Conservation (phyloP, 257 asterid genomes). For the Solanum neorickii region DNA sequence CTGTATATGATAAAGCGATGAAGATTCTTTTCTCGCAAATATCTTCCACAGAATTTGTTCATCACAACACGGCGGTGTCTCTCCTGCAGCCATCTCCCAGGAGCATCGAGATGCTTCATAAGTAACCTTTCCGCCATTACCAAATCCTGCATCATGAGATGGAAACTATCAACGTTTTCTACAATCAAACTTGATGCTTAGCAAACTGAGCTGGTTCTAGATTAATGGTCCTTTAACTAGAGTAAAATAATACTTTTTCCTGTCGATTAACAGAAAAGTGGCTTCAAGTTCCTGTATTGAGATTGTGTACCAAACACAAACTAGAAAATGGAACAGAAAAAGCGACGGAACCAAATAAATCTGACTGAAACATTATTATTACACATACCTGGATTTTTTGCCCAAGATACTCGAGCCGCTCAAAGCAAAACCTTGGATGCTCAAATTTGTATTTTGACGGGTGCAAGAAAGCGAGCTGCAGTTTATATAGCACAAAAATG, state of each 20-base stretch:
- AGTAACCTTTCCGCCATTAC: slow-evolving; percentile 94
- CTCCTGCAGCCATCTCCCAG: slow-evolving; percentile 88
- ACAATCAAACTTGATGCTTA: background rate
- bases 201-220: background rate
- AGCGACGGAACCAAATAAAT: background rate
- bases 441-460: slow-evolving; percentile 80
- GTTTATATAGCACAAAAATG: background rate
- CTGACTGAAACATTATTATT: background rate
- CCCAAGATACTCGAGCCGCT: slow-evolving; percentile 88
- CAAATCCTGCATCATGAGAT: slow-evolving; percentile 48
- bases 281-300: background rate
- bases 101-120: slow-evolving; percentile 96
- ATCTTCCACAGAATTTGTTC: slow-evolving; percentile 95
- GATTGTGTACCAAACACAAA: background rate
- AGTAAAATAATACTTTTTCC: background rate
- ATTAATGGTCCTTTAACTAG: background rate
- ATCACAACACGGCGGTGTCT: slow-evolving; percentile 67
- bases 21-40: slow-evolving; percentile 73
- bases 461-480: slow-evolving; percentile 82
- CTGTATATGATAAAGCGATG: slow-evolving; percentile 77
- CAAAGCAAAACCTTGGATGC: slow-evolving; percentile 94
- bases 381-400: slow-evolving; percentile 78
- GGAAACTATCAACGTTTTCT: background rate
- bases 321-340: background rate
- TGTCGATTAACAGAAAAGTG: background rate